Base-by-base conservation (phyloP, 164 flowering plant genomes). In the Chloranthus sessilifolius region DNA sequence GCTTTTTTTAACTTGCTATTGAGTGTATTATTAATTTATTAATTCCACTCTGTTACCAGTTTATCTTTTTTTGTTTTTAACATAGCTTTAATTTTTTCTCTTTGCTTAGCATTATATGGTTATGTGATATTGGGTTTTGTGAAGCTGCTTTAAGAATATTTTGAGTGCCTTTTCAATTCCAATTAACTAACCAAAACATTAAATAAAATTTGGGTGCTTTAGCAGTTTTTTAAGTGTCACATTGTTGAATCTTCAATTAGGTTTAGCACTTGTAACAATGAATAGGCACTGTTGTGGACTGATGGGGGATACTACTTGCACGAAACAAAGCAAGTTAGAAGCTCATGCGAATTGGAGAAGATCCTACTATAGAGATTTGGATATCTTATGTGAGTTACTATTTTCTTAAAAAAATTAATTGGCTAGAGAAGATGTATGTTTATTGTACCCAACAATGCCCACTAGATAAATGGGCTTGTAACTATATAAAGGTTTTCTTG, bases 291-390 rank as follows among this genome's bases (percentile, higher is more conserved):
- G 24, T 58, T 88, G n/a, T 94, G 97, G 99, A 94, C 99, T 23
- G 99, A 89, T 72, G 97, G 97, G 12, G 67, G 99, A 7, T 89
- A 94, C 63, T 94, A 84, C 69, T 66, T 94, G 68, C 97, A 94
- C 74, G 99, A 97, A 50, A 56, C 61, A 17, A 74, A 84, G 41
- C 63, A 89, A 60, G 82, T 89, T 94, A 97, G 97, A 73, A 74
- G 66, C 96, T 89, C 44, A 94, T 94, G 97, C 83, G 97, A 10
- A 68, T 82, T 27, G 90, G 89, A 58, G 96, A 86, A 70, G 97
- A 94, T 55, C 85, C 88, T 37, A 23, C 77, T 41, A 75, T 94
- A 4, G 96, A 94, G 58, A 64, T 23, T 38, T 94, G 99, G 97
- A 81, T 87, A 76, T 73, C 96, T 36, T 83, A 84, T 63, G 96